Conservation (phyloP, 169 alveolate genomes). For the Theileria sp. region DNA sequence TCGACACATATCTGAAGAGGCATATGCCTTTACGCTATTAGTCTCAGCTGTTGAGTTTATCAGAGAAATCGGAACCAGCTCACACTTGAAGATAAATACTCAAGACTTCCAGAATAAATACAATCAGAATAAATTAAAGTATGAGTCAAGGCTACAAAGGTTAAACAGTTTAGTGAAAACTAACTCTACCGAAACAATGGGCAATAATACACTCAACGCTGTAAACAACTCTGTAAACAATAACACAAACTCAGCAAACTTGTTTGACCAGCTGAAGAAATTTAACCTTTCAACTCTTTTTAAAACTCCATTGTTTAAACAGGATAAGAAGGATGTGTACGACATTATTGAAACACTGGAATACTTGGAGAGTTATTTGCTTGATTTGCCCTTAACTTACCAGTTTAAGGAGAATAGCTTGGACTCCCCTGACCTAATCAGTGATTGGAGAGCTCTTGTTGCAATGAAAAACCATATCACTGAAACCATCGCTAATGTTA, state of each 20-base stretch:
- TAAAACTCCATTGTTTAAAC: conserved; percentile 27
- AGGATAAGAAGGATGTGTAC: conserved; percentile 27
- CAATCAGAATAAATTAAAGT: conserved; percentile 28
- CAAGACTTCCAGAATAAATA: conserved; percentile 45
- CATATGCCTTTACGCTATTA: conserved; percentile 80
- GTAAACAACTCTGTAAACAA: neutral
- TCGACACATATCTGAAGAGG: conserved; percentile 79
- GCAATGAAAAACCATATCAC: conserved; percentile 46
- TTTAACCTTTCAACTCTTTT: conserved; percentile 52
- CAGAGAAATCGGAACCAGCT: conserved; percentile 36
- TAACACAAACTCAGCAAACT: conserved; percentile 1
- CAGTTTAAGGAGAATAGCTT: conserved; percentile 25
- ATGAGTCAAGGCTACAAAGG: conserved; percentile 30
- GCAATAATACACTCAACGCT: neutral
- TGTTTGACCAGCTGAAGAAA: conserved; percentile 34
- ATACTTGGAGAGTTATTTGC: conserved; percentile 41
- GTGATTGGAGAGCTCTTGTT: conserved; percentile 62
- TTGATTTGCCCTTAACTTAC: conserved; percentile 42
- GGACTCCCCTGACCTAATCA: conserved; percentile 43
- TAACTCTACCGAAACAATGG: neutral
- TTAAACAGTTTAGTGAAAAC: conserved; percentile 3
- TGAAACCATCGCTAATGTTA: conserved; percentile 44
- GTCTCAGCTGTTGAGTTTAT: conserved; percentile 81
- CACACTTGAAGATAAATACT: conserved; percentile 40
- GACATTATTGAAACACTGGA: conserved; percentile 50